Base-by-base conservation (phyloP, 345 rosid genomes). In the Eucalyptus guilfoylei region DNA sequence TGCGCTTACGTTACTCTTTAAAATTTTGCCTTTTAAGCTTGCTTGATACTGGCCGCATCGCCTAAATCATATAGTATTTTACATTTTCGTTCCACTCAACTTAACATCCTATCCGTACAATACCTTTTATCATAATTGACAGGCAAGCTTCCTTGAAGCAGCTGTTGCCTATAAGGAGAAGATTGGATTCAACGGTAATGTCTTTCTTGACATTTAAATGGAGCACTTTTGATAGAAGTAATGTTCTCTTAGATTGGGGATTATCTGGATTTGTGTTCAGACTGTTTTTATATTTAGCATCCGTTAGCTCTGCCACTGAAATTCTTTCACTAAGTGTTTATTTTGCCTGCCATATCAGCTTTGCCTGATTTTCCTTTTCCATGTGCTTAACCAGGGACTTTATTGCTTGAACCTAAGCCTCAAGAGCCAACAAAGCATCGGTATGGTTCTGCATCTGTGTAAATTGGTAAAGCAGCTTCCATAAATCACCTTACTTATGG, bases 351-450 rank as follows among this genome's bases (percentile, higher is more conserved):
- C 44, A 17, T 37, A 17, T 34, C 45, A 3, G 45, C 44, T 34
- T 72, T 72, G 81, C 44, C 11, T 72, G 45, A 37, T 34, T 72
- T 7, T 69, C 80, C 24, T 69, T 69, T 69, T 69, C 11, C 81
- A 34, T 34, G 86, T 86, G 6, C 15, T 17, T 54, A 91, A 30
- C 85, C 94, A 97, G 97, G 99, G 81, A 95, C 96, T 10, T 93
- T 98, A 87, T 91, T 98, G 87, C 95, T 98, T 91, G 97, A 98
- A 93, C 99, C 99, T 44, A 98, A 98, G 93, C 99, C 99, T 89
- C 99, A 98, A 93, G 99, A 98, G 93, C 99, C 99, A 24, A 97
- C 96, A 76, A 97, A 96, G 88, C 98, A 98, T 92, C 99, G 97
- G 96, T 98, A 93, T 55, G 90, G 58, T 62, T 91, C 55, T 15